Conservation (phyloP, 176 grass and related monocot species). For the Zea luxurians region DNA sequence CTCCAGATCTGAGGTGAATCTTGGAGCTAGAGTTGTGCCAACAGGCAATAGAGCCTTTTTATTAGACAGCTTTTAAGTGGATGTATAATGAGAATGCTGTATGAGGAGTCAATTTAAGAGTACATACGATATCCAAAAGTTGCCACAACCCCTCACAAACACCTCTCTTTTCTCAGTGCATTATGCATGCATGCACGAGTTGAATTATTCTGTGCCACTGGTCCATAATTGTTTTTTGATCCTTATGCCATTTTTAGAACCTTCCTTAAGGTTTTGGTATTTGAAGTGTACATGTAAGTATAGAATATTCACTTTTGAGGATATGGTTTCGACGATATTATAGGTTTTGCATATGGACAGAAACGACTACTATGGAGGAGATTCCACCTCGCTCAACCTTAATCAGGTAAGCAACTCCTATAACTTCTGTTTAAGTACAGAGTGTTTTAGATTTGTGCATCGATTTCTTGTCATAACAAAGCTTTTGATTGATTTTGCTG, state of each 20-base stretch:
- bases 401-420: conserved; percentile 55
- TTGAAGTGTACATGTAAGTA: not conserved
- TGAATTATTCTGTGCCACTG: not conserved
- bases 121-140: not conserved
- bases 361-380: conserved; percentile 94
- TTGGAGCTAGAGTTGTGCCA: not conserved
- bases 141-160: not conserved
- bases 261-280: not conserved
- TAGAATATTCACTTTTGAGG: conserved; percentile 13
- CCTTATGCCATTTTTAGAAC: conserved; percentile 19
- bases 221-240: not conserved
- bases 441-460: not conserved
- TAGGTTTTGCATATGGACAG: conserved; percentile 97
- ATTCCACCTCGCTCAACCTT: conserved; percentile 89
- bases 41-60: not conserved
- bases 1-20: not conserved
- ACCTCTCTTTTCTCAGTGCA: not conserved
- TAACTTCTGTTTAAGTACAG: conserved; percentile 3
- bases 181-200: not conserved
- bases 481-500: conserved; percentile 14
- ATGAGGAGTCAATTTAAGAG: not conserved
- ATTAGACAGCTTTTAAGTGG: not conserved
- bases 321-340: conserved; percentile 29
- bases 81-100: not conserved
- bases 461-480: conserved; percentile 13